Conservation (phyloP, 2,329 filamentous ascomycete genomes). For the Fusarium nematophilum region DNA sequence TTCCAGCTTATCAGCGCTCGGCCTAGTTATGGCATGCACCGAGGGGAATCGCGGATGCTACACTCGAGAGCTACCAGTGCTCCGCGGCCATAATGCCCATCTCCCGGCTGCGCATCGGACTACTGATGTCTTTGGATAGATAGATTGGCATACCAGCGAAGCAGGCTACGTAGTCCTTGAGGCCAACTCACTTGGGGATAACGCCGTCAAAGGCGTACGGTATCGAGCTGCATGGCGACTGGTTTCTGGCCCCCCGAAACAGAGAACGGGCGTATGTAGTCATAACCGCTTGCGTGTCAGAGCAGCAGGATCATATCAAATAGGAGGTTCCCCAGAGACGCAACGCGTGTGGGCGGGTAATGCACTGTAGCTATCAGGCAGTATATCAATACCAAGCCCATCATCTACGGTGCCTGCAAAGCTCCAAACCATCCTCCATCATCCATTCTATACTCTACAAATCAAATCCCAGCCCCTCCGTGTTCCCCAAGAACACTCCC, state of each 20-base stretch:
- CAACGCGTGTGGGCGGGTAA: constrained; percentile 79
- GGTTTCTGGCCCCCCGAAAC: constrained; percentile 52
- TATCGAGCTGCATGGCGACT: constrained; percentile 79
- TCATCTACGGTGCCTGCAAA: constrained; percentile 43
- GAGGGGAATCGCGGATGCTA: constrained; percentile 29
- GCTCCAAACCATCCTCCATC: constrained; percentile 75
- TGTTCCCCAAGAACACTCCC: constrained; percentile 50
- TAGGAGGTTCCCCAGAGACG: constrained; percentile 84
- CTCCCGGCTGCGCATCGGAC: constrained; percentile 79
- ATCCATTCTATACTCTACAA: constrained; percentile 56
- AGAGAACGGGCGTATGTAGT: constrained; percentile 67
- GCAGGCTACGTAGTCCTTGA: constrained; percentile 72
- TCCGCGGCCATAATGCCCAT: constrained; percentile 75
- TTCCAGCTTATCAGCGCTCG: constrained; percentile 22
- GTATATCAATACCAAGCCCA: constrained; percentile 36
- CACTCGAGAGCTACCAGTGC: constrained; percentile 70
- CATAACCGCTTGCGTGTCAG: constrained; percentile 74
- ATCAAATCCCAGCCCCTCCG: constrained; percentile 53
- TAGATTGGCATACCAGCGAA: constrained; percentile 81
- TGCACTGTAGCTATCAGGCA: constrained; percentile 70
- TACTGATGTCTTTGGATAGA: constrained; percentile 82
- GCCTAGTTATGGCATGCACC: constrained; percentile 36
- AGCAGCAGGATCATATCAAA: constrained; percentile 81
- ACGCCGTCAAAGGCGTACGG: constrained; percentile 81
- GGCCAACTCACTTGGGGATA: constrained; percentile 70